Evolutionary conservation across 352 stramenopile genomes (phyloP).

Genomic region (Peronospora farinosa): DNA sequence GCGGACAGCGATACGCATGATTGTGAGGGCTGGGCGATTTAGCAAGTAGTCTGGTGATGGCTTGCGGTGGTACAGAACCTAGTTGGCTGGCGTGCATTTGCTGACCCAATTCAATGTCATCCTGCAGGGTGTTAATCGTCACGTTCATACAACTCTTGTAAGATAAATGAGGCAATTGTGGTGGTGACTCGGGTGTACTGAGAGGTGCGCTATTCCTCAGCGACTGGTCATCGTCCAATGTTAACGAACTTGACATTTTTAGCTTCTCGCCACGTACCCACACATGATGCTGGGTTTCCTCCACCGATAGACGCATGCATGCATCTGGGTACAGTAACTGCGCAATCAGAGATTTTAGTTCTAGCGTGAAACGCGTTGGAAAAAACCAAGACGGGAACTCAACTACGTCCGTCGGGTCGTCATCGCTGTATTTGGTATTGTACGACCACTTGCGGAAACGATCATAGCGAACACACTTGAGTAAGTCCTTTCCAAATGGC

Average conservation of each 20-base stretch:
- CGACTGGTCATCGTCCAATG: constrained; percentile 25
- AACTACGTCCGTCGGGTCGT: constrained; percentile 51
- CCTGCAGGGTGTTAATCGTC: constrained; percentile 34
- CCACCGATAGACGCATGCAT: constrained; percentile 66
- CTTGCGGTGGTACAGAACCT: constrained; percentile 24
- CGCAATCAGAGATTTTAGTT: constrained; percentile 69
- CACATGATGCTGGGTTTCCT: constrained; percentile 61
- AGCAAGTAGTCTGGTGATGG: constrained; percentile 24
- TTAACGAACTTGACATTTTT: constrained; percentile 18
- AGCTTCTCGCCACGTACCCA: too few relatives aligned
- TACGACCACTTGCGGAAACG: constrained; percentile 92
- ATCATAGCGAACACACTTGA: constrained; percentile 91
- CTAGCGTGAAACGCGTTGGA: constrained; percentile 60
- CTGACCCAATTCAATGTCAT: constrained; percentile 31
- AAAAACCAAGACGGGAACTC: constrained; percentile 85
- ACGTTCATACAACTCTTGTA: constrained; percentile 36
- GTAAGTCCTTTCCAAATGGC: constrained; percentile 93
- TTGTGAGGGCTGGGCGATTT: constrained; percentile 21
- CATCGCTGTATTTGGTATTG: constrained; percentile 78
- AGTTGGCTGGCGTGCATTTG: constrained; percentile 30
- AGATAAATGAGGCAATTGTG: constrained; percentile 11
- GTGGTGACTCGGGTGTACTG: constrained; percentile 9
- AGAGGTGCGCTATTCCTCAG: constrained; percentile 5
- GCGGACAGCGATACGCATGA: constrained; percentile 28
- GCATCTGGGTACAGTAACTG: constrained; percentile 80